Base-by-base conservation (phyloP, 1,284 basidiomycete genomes). In the Porodaedalea pini region DNA sequence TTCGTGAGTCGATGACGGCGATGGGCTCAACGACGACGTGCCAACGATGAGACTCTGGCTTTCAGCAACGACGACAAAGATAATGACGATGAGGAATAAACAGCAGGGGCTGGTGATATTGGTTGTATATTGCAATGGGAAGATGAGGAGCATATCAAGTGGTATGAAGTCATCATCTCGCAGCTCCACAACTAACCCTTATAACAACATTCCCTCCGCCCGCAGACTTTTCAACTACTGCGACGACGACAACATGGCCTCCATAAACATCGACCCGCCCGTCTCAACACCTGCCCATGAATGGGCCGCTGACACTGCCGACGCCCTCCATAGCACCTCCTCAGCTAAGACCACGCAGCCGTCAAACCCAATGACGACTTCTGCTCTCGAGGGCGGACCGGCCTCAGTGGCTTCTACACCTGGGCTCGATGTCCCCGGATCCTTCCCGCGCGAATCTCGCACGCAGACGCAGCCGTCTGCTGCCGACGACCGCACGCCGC, bases 261-360 rank as follows among this genome's bases (percentile, higher is more conserved):
- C 37, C n/a, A 39, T 51, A 8, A 25, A 21, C 21, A 34, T 51
- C 32, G 52, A 54, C 2, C 43, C 27, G 23, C 52, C 52, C 5
- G 40, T 54, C 7, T 34, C 39, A 19, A 54, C 52, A 2, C 52
- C 52, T 8, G 52, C 52, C 6, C 37, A 54, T 23, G 52, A 54
- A 21, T 54, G 52, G 52, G 52, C 52, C 19, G 23, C 39, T 8
- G 27, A 45, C 40, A 45, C 52, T 3, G 34, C 52, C 17, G 21
- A 45, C 31, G 52, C 52, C 7, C 17, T 54, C 15, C 39, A 43
- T 23, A 10, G 13, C 25, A 27, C 39, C 11, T 21, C 32, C 1
- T 17, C 34, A 27, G 32, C 15, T 13, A n/a, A 17, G 2, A 4
- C 39, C 25, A 36, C 40, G 8, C 7, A 23, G 11, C 29, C 34